Base-by-base conservation (phyloP, 805 yeast species). In the Wickerhamomyces subpelliculosus region DNA sequence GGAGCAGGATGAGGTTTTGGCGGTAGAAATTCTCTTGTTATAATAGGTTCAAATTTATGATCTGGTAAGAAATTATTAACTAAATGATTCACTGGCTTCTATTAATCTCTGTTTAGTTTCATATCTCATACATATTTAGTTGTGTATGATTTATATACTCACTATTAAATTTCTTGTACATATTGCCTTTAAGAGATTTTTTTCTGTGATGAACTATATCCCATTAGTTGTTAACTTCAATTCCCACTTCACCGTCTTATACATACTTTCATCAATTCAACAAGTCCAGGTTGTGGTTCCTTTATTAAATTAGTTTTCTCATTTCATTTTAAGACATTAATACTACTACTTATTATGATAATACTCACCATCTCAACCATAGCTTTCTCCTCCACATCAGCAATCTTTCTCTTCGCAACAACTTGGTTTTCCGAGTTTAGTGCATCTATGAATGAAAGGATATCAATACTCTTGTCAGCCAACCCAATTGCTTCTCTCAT, bases 1-100 rank as follows among this genome's bases (percentile, higher is more conserved):
- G 87, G 85, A 32, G 70, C 73, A 0, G 85, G 84, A 10, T 73
- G 65, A 1, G 88, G 88, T 49, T 81, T 81, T 13, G 87, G 75
- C 0, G 87, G 87, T 31, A 64, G 57, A 52, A 80, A 81, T 14
- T 73, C 76, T 30, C 88, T 65, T 0, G 88, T 81, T 2, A 81
- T 51, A 1, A 78, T 61, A 3, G 82, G 77, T 14, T 71, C 72
- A 46, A 78, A 67, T 8, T 57, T 45, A 4, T 61, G 56, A 2
- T 53, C 56, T 8, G 68, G 63, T 9, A 80, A 49, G 49, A 68
- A 73, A 18, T 61, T 65, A 5, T 57, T 40, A 13, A 73, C 54
- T 24, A 81, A 61, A 48, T 77, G 68, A 24, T 67, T 55, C 2
- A 81, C 86, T 0, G 87, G 84, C 3, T 39, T 40, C 18, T 34